Percentiles rank a stretch among this genome's conserved stretches.
phyloP scores from a whole-genome alignment of 106 monocot species.

The Allium sativum region DNA sequence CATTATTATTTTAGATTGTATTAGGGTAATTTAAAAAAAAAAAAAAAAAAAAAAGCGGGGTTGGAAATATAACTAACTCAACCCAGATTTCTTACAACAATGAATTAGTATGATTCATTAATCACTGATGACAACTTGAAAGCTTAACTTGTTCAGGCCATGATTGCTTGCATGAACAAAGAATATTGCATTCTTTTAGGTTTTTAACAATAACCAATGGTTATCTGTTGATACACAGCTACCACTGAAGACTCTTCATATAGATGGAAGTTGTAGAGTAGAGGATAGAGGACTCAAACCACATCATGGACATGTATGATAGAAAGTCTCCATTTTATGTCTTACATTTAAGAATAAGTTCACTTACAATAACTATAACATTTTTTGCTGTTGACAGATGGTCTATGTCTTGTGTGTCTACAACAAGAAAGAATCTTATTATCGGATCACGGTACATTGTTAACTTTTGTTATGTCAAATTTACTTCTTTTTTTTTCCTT shows the following conservation, averaged over 20 bases:
- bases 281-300: conserved; percentile 89
- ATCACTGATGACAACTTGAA: too few relatives aligned
- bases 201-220: too few relatives aligned
- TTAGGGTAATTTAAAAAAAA: too few relatives aligned
- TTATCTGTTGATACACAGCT: conserved; percentile 22
- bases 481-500: background rate
- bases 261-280: conserved; percentile 93
- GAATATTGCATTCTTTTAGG: too few relatives aligned
- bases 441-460: conserved; percentile 15
- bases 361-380: background rate
- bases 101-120: too few relatives aligned
- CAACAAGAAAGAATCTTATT: conserved; percentile 22
- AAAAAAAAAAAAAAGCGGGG: too few relatives aligned
- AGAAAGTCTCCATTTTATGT: background rate
- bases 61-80: too few relatives aligned
- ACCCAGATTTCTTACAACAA: too few relatives aligned
- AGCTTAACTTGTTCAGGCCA: too few relatives aligned
- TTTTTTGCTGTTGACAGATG: conserved; percentile 11
- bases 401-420: conserved; percentile 26
- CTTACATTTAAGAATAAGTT: background rate
- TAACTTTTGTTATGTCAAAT: conserved; percentile 4
- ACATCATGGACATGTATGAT: conserved; percentile 68
- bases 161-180: too few relatives aligned
- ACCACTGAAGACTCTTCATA: conserved; percentile 65
- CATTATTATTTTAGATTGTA: too few relatives aligned